Base-by-base conservation (phyloP, 2,329 filamentous ascomycete species). In the Neofusicoccum cordaticola region DNA sequence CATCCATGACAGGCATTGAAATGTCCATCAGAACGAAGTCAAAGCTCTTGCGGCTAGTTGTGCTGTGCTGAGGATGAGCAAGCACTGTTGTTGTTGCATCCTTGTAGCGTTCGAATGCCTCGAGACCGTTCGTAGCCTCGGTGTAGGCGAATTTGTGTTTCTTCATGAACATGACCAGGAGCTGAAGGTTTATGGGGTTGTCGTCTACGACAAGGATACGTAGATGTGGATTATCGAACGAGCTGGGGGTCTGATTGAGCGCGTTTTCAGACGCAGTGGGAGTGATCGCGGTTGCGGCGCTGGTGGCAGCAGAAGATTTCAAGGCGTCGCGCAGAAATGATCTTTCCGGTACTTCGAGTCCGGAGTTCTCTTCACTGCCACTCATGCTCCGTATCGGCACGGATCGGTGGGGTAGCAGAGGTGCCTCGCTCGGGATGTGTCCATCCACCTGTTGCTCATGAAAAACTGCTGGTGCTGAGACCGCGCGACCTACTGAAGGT, bases 1-100 rank as follows among this genome's bases (percentile, higher is more conserved):
- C 82, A 67, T 86, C 80, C 68, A 86, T 81, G 4, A 85, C 75
- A 0, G 84, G 84, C 85, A 86, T 86, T 71, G 78, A 82, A 6
- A 85, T 80, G 67, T 86, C 84, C 80, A 82, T 78, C 17, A 79
- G 70, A 1, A 78, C 71, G 12, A 74, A 70, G 44, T 76, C 73
- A 35, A 76, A 64, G 3, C 52, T 60, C 12, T 45, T 44, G 35
- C 68, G 42, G 34, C 19, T 17, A 9, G 3, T 66, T 74, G 22
- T 67, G 19, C 27, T 7, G 12, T 27, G 27, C n/a, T 51, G 39
- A 15, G 34, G 12, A 19, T 11, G 11, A n/a, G 41, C 12, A 22
- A n/a, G 31, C 11, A 60, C 9, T 17, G 35, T 31, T 6, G 51
- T 57, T 6, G 63, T 51, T 15, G 63, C 52, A 1, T 64, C 63